Evolutionary conservation across 2,329 filamentous ascomycete genomes (phyloP).

Genomic region (Fusarium pseudocircinatum): DNA sequence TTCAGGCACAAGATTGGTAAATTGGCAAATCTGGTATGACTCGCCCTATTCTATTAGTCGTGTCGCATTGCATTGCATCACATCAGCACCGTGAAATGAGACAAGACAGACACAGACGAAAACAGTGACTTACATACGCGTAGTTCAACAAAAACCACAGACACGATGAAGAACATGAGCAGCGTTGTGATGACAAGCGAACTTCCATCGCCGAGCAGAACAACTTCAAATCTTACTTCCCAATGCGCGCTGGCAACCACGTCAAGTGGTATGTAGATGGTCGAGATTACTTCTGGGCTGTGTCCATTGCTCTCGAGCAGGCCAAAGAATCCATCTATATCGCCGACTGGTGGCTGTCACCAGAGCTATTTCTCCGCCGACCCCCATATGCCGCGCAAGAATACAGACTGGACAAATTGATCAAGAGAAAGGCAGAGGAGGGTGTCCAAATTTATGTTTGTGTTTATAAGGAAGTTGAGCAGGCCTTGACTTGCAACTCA

Average conservation of each 20-base stretch:
- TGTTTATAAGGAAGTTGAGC: slow-evolving; percentile 88
- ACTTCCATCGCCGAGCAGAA: slow-evolving; percentile 75
- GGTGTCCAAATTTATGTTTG: slow-evolving; percentile 95
- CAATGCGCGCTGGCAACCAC: slow-evolving; percentile 83
- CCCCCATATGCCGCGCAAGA: slow-evolving; percentile 85
- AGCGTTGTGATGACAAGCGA: slow-evolving; percentile 83
- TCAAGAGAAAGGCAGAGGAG: slow-evolving; percentile 89
- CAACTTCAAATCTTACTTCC: slow-evolving; percentile 91
- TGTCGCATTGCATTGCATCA: neutral
- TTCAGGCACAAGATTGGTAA: slow-evolving; percentile 67
- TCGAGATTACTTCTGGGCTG: slow-evolving; percentile 93
- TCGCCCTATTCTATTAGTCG: neutral
- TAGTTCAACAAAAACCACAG: slow-evolving; percentile 87
- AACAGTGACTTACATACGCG: neutral
- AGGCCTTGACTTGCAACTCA: slow-evolving; percentile 90
- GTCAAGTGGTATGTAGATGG: slow-evolving; percentile 99
- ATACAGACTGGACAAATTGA: slow-evolving; percentile 84
- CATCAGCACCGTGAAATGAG: neutral
- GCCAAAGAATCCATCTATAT: slow-evolving; percentile 97
- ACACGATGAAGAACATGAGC: slow-evolving; percentile 92
- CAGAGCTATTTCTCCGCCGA: slow-evolving; percentile 84
- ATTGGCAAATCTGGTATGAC: slow-evolving; percentile 66
- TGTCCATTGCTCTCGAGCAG: slow-evolving; percentile 87
- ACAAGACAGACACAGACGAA: neutral
- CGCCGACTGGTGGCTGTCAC: slow-evolving; percentile 95